These are phyloP conservation scores for Borovskyia barvae DNA, from an alignment of 208 protist genomes.

Conservation along the genomic window DNA sequence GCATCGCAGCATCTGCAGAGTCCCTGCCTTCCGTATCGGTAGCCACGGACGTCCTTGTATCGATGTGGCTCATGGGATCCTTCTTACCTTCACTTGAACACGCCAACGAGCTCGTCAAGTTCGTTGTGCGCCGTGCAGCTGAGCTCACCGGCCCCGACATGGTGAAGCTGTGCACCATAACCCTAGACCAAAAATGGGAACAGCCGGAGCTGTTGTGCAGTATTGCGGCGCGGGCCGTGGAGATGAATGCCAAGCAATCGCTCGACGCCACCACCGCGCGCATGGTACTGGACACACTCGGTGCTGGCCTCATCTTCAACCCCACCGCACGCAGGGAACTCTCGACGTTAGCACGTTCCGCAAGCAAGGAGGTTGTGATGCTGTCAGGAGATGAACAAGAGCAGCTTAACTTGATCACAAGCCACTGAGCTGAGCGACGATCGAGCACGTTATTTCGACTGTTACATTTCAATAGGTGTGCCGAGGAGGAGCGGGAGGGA, in stretches of 20 bases:
- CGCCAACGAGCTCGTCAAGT: conserved; percentile 24
- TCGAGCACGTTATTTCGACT: too few species aligned
- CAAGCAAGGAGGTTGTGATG: conserved; percentile 61
- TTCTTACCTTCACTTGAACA: conserved; percentile 22
- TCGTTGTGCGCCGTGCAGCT: conserved; percentile 29
- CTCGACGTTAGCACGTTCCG: conserved; percentile 56
- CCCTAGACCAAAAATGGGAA: conserved; percentile 48
- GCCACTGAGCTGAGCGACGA: conserved; percentile 13
- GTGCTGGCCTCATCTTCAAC: conserved; percentile 44
- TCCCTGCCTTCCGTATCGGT: conserved; percentile 44
- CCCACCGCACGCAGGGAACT: conserved; percentile 43
- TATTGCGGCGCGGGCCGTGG: conserved; percentile 46
- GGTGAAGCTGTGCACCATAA: conserved; percentile 59
- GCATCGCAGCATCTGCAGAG: conserved; percentile 25
- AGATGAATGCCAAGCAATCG: conserved; percentile 28
- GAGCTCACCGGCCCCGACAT: conserved; percentile 44
- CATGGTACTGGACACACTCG: conserved; percentile 65
- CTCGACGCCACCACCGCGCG: conserved; percentile 41
- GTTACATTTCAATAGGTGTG: too few species aligned
- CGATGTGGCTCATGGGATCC: conserved; percentile 65
- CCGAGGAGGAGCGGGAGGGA: too few species aligned
- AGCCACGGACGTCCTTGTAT: conserved; percentile 47
- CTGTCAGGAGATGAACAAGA: conserved; percentile 70
- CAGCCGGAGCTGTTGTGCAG: conserved; percentile 40
- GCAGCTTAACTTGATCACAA: conserved; percentile 48